Evolutionary conservation across 2,329 filamentous ascomycete species (phyloP), one percentile per base, ranked within the genome.

Genomic region (Hymenoscyphus occultus): DNA sequence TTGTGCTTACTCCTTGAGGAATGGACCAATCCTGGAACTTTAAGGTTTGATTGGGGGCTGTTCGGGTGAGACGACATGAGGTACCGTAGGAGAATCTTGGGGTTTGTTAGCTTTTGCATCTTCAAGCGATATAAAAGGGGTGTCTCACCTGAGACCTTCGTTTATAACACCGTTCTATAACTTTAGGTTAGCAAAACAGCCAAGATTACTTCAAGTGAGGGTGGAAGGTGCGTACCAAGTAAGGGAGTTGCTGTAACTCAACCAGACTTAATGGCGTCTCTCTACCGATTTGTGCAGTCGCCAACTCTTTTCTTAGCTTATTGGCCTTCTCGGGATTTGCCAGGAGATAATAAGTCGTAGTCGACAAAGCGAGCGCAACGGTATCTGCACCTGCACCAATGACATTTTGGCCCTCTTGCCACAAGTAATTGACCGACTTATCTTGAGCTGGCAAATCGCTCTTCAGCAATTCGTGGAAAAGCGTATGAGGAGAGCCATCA

Each of bases 11-110:
- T 3, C 77, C 76, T 2, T 64, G 64, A 12, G 70, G 71, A 60
- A 72, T 69, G 2, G 51, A 39, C 70, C 67, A 70, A 12, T 71
- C 56, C 13, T 67, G 42, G 28, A 71, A 65, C 64, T 63, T 60
- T 51, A 69, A 60, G 66, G 39, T 68, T 60, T 67, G 68, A 39
- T 71, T 69, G 1, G 69, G 73, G 19, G 70, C 66, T 31, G 74
- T 67, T 14, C 75, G 68, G 22, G 70, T 69, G 7, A 74, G 68
- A 13, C 76, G 73, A 42, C 68, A 69, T 7, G 69, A 71, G 14
- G 73, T 70, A 35, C 74, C 74, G 59, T 74, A 69, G 40, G 68
- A 68, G 4, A 70, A 64, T 70, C 19, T 65, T 10, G 16, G 2
- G 10, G n/a, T n/a, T 32, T n/a, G 28, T 62, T 14, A 62, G 61